These are phyloP conservation scores for Brasilioporus rufonigricans DNA, from an alignment of 768 basidiomycete genomes.

Conservation along the genomic window DNA sequence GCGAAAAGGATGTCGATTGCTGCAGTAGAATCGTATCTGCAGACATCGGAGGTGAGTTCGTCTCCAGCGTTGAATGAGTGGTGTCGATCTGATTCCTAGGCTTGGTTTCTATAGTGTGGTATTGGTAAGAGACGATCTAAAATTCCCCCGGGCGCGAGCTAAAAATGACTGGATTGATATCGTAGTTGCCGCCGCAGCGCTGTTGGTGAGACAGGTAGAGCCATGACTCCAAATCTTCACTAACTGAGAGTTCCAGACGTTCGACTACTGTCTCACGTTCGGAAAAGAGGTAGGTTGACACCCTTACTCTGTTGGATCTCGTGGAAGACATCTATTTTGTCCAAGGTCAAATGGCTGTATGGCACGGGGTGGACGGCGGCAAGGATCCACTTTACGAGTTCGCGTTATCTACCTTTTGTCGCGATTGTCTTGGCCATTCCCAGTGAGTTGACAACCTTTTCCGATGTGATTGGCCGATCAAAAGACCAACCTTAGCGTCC, in stretches of 20 bases:
- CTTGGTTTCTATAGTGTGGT: neutral
- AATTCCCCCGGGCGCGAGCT: neutral
- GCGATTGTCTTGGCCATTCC: slow-evolving; percentile 13
- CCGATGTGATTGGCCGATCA: neutral
- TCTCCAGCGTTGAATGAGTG: neutral
- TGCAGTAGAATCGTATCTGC: slow-evolving; percentile 14
- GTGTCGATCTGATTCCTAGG: neutral
- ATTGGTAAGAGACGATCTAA: slow-evolving; percentile 7
- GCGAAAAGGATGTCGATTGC: slow-evolving; percentile 9
- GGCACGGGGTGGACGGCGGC: slow-evolving; percentile 14
- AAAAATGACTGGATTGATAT: neutral
- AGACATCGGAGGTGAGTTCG: slow-evolving; percentile 8
- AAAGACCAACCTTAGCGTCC: slow-evolving; percentile 2
- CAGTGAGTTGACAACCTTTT: neutral
- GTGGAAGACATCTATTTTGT: neutral
- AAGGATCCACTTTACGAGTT: slow-evolving; percentile 18
- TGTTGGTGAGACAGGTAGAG: slow-evolving; percentile 4
- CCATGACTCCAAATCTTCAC: neutral
- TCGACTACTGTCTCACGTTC: slow-evolving; percentile 18
- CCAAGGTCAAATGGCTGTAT: slow-evolving; percentile 18
- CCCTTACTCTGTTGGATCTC: neutral
- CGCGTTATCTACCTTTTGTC: slow-evolving; percentile 23
- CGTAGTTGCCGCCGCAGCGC: slow-evolving; percentile 11
- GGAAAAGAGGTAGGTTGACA: slow-evolving; percentile 7
- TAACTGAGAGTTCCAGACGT: slow-evolving; percentile 4